Base-by-base conservation (phyloP, 441 rosid genomes). In the Eruca vesicaria region DNA sequence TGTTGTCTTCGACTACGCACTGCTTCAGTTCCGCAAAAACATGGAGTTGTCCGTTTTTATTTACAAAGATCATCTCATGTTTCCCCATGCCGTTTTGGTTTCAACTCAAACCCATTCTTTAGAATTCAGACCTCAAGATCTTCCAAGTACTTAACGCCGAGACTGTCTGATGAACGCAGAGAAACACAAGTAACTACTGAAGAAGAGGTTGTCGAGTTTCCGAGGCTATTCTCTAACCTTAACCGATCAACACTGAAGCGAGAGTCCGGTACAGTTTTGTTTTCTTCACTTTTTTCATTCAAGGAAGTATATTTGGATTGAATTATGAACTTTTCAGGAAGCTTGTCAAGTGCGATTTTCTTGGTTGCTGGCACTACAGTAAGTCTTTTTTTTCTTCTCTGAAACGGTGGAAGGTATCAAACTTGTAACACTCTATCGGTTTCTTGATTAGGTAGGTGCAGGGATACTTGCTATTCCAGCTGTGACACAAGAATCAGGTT, bases 401-500 rank as follows among this genome's bases (percentile, higher is more conserved):
- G 52, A 43, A 55, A 75, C 5, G 7, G 53, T 68, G 52, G 5
- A 63, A 72, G 43, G 7, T 11, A 45, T 12, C 68, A 50, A 48
- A 29, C 1, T 63, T 41, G 12, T 56, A 16, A 56, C 7, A 29
- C 12, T 52, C 21, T 62, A 11, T 28, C 68, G 38, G 4, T 18
- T 21, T 45, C 15, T 73, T 63, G 38, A 26, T 15, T 52, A 94
- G 99, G 87, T 94, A 16, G 99, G 98, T 80, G 98, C 99, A 16
- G 99, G 97, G 74, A 89, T 92, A 68, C 94, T 92, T 8, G 98
- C 99, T 0, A 87, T 95, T 86, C 98, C 98, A 69, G 91, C 99
- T 0, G 98, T 95, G 62, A 92, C 99, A 7, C 96, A 85, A 85
- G 93, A 92, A 78, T 79, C 98, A 68, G 97, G 98, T 16, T 95